Percentiles rank a stretch among this genome's conserved stretches.
These are phyloP conservation scores for Malassezia brasiliensis DNA, from an alignment of 1,284 basidiomycete genomes.

Conservation along the genomic window DNA sequence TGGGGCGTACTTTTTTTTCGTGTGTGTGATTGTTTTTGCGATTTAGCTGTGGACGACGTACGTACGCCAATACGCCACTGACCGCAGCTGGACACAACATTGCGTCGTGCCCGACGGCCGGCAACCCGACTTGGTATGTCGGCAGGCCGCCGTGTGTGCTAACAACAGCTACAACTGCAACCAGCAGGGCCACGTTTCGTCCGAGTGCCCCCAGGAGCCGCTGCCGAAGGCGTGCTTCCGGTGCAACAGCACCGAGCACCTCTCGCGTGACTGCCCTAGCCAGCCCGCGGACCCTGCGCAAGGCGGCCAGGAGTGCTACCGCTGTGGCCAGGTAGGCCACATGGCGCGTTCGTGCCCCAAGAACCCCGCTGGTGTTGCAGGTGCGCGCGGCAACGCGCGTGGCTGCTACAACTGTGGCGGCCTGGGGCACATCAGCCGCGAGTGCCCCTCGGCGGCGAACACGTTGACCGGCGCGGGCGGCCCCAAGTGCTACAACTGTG, in stretches of 20 bases:
- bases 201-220: constrained; percentile 38
- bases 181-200: constrained; percentile 39
- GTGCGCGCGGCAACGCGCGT: constrained; percentile 20
- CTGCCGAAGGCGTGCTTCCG: constrained; percentile 45
- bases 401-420: constrained; percentile 46
- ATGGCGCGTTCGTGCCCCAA: constrained; percentile 40
- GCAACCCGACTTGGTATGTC: constrained; percentile 38
- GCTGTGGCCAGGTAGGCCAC: constrained; percentile 28
- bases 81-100: constrained; percentile 40
- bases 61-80: constrained; percentile 1
- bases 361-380: constrained; percentile 16
- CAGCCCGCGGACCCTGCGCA: constrained; percentile 22
- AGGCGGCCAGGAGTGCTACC: constrained; percentile 38
- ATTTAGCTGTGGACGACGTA: constrained; percentile 19
- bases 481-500: constrained; percentile 45
- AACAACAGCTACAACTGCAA: constrained; percentile 31
- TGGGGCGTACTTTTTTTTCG: not conserved
- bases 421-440: constrained; percentile 39
- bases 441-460: constrained; percentile 35
- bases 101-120: constrained; percentile 39
- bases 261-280: constrained; percentile 42
- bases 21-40: constrained; percentile 1
- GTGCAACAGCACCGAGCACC: constrained; percentile 39
- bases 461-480: constrained; percentile 18
- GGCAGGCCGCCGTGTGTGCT: not conserved